Percentiles rank a stretch among this genome's conserved stretches.
Evolutionary conservation across 768 basidiomycete genomes (phyloP).

Genomic region (Hypsizygus marmoreus): DNA sequence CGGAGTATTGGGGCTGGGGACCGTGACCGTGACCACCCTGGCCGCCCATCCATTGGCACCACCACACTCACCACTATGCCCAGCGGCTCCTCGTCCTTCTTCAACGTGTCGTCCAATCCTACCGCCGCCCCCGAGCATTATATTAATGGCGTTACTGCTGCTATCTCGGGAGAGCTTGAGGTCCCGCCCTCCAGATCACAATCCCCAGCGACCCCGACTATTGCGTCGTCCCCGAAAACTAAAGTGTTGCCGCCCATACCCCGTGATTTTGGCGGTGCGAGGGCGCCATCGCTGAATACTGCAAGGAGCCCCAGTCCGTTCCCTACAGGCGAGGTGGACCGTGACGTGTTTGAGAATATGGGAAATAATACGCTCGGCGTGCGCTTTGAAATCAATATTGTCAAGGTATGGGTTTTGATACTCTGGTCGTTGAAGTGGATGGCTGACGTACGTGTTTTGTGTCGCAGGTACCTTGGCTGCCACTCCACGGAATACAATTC

Average conservation of each 20-base stretch:
- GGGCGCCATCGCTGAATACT: constrained; percentile 26
- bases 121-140: constrained; percentile 27
- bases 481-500: constrained; percentile 94
- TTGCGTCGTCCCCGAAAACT: constrained; percentile 55
- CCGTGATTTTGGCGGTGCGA: constrained; percentile 57
- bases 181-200: constrained; percentile 36
- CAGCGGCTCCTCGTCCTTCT: constrained; percentile 83
- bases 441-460: constrained; percentile 9
- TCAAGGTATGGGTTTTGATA: constrained; percentile 67
- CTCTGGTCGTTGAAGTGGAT: not conserved
- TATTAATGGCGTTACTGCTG: constrained; percentile 28
- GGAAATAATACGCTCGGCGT: constrained; percentile 83
- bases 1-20: constrained; percentile 26
- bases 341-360: constrained; percentile 71
- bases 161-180: constrained; percentile 31
- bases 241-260: constrained; percentile 82
- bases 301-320: constrained; percentile 49
- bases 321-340: constrained; percentile 67
- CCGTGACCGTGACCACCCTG: constrained; percentile 21
- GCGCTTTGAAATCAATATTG: constrained; percentile 94
- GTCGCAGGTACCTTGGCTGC: constrained; percentile 84
- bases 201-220: constrained; percentile 33
- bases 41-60: constrained; percentile 42
- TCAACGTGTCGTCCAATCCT: constrained; percentile 70
- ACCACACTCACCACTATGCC: constrained; percentile 62